A percentile compares a stretch with the other conserved stretches of the same genome.
Evolutionary conservation across 2,329 filamentous ascomycete genomes (phyloP).

Genomic region (Exophiala xenobiotica): DNA sequence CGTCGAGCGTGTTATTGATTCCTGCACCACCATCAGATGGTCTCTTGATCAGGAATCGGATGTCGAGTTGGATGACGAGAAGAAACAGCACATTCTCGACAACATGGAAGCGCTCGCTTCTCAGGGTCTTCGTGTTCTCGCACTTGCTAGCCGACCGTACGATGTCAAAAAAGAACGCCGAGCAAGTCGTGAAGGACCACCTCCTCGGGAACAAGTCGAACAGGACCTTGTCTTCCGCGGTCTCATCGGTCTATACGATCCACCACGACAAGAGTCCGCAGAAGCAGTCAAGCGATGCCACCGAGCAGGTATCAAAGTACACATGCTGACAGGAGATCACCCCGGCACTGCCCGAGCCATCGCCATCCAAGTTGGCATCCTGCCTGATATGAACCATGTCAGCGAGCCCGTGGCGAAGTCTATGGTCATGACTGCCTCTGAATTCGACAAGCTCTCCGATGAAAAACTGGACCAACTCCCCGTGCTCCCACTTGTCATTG

Average conservation of each 20-base stretch:
- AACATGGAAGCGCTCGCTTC: slow-evolving; percentile 69
- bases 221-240: slow-evolving; percentile 67
- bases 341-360: slow-evolving; percentile 73
- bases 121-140: slow-evolving; percentile 68
- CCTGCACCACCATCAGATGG: slow-evolving; percentile 56
- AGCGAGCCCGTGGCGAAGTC: slow-evolving; percentile 60
- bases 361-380: slow-evolving; percentile 72
- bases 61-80: slow-evolving; percentile 52
- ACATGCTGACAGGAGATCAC: slow-evolving; percentile 78
- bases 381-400: slow-evolving; percentile 61
- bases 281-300: slow-evolving; percentile 66
- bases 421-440: slow-evolving; percentile 67
- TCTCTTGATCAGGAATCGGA: slow-evolving; percentile 45
- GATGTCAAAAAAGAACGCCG: slow-evolving; percentile 42
- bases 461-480: slow-evolving; percentile 62
- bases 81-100: slow-evolving; percentile 57
- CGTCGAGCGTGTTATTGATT: slow-evolving; percentile 66
- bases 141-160: slow-evolving; percentile 56
- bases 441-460: slow-evolving; percentile 72
- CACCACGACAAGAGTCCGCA: slow-evolving; percentile 72
- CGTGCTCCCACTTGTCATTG: slow-evolving; percentile 57
- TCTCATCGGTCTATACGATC: slow-evolving; percentile 77
- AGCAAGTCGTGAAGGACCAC: slow-evolving; percentile 23
- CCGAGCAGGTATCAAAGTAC: slow-evolving; percentile 68
- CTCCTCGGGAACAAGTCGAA: slow-evolving; percentile 62